Percentiles rank a stretch among this genome's conserved stretches.
Evolutionary conservation across 1,139 yeast species (phyloP).

Genomic region (Kazachstania sp.): DNA sequence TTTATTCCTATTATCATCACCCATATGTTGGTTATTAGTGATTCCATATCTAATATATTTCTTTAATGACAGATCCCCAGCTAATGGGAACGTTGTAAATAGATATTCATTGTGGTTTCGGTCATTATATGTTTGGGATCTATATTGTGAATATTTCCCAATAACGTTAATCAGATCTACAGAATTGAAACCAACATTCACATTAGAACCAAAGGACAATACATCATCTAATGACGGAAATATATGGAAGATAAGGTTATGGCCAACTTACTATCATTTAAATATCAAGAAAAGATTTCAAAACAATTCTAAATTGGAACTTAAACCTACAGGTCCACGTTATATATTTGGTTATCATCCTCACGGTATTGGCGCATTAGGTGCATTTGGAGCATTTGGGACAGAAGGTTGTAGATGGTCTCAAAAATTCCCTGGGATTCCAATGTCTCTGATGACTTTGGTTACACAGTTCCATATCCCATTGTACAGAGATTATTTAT

Average conservation of each 20-base stretch:
- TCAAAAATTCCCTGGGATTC: constrained; percentile 70
- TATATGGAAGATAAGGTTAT: constrained; percentile 10
- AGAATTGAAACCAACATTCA: constrained; percentile 69
- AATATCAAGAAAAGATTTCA: constrained; percentile 11
- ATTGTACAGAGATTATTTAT: constrained; percentile 73
- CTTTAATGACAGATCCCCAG: constrained; percentile 52
- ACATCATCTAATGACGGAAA: constrained; percentile 9
- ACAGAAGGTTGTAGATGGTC: constrained; percentile 72
- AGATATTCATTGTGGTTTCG: constrained; percentile 54
- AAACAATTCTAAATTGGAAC: constrained; percentile 1
- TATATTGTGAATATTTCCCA: constrained; percentile 76
- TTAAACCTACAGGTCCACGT: constrained; percentile 48
- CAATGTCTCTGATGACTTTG: constrained; percentile 68
- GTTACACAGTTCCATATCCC: constrained; percentile 85
- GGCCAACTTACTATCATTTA: constrained; percentile 9
- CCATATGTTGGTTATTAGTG: constrained; percentile 59
- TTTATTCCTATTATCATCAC: constrained; percentile 53
- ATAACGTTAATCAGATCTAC: constrained; percentile 61
- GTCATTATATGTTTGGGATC: constrained; percentile 55
- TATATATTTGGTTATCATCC: constrained; percentile 95
- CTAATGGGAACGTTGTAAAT: constrained; percentile 59
- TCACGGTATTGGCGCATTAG: constrained; percentile 92
- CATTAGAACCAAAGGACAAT: constrained; percentile 18
- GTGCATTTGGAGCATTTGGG: constrained; percentile 79
- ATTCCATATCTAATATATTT: constrained; percentile 54